Conservation (phyloP, 192 early-diverging fungal genomes). For the Mortierella alpina region DNA sequence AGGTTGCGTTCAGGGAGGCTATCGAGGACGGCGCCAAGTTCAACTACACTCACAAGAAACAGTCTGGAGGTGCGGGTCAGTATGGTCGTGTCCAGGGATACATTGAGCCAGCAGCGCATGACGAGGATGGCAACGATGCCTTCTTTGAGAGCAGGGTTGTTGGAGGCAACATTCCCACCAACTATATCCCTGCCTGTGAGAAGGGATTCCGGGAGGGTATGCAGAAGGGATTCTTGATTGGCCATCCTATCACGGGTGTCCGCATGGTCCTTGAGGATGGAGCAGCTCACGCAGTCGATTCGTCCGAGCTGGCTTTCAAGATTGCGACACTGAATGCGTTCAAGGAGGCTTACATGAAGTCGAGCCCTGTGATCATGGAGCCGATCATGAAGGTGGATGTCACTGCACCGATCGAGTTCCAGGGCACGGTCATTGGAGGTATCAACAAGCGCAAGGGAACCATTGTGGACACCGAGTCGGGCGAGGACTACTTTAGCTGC, state of each 20-base stretch:
- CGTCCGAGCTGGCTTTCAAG: slow-evolving; percentile 95
- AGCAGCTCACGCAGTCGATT: slow-evolving; percentile 92
- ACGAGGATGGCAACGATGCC: slow-evolving; percentile 71
- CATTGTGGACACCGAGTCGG: slow-evolving; percentile 91
- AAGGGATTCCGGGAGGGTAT: slow-evolving; percentile 95
- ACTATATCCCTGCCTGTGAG: slow-evolving; percentile 95
- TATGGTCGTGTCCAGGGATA: slow-evolving; percentile 91
- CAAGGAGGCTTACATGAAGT: slow-evolving; percentile 87
- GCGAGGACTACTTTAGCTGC: slow-evolving; percentile 91
- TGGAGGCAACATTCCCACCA: slow-evolving; percentile 93
- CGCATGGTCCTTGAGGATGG: slow-evolving; percentile 95
- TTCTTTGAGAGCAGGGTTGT: slow-evolving; percentile 88
- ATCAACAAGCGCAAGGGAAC: slow-evolving; percentile 98
- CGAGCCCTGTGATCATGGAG: slow-evolving; percentile 88
- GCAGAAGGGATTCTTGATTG: slow-evolving; percentile 91
- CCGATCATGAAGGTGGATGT: slow-evolving; percentile 97
- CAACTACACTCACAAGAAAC: slow-evolving; percentile 99
- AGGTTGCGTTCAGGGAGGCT: slow-evolving; percentile 98
- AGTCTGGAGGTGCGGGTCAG: slow-evolving; percentile 96
- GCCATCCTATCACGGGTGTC: slow-evolving; percentile 87
- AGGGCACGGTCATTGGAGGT: slow-evolving; percentile 89
- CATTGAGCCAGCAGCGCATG: slow-evolving; percentile 85
- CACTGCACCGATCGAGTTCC: slow-evolving; percentile 92
- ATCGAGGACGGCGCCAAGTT: slow-evolving; percentile 79
- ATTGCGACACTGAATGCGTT: slow-evolving; percentile 89